Conservation (phyloP, 192 early-diverging fungal genomes). For the Cetraspora pellucida region DNA sequence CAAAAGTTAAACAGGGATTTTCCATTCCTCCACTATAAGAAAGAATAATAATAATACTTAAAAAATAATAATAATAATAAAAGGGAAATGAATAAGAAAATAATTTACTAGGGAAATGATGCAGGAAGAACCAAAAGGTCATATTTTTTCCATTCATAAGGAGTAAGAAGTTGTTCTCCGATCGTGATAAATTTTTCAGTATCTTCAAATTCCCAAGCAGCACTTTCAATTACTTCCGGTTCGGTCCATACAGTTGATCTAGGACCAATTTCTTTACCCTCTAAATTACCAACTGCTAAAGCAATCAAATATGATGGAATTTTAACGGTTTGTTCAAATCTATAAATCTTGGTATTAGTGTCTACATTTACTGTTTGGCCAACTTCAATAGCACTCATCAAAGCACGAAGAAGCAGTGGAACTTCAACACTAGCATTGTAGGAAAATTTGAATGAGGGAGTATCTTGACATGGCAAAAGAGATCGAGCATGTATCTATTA, state of each 20-base stretch:
- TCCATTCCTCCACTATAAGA: conserved; percentile 77
- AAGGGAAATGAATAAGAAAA: not conserved
- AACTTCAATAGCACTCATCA: conserved; percentile 88
- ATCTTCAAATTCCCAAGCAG: conserved; percentile 93
- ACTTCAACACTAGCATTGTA: conserved; percentile 78
- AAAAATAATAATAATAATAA: not conserved
- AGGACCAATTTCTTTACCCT: conserved; percentile 80
- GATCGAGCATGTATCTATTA: conserved; percentile 85
- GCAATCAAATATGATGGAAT: conserved; percentile 98
- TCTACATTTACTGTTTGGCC: conserved; percentile 60
- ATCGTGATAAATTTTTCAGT: conserved; percentile 68
- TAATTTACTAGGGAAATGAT: conserved; percentile 74
- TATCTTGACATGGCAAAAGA: conserved; percentile 88
- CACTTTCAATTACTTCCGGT: conserved; percentile 82
- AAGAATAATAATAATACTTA: conserved; percentile 8
- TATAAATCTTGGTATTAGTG: conserved; percentile 60
- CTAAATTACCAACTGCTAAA: conserved; percentile 89
- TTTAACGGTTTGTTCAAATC: conserved; percentile 82
- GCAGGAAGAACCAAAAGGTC: conserved; percentile 89
- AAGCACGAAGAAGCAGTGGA: conserved; percentile 75
- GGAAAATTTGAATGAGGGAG: conserved; percentile 84
- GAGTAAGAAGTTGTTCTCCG: conserved; percentile 77
- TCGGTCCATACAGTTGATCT: conserved; percentile 97
- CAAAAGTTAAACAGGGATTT: conserved; percentile 98
- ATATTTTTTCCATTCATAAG: conserved; percentile 96